Percentiles rank a stretch among this genome's conserved stretches.
phyloP scores from a whole-genome alignment of 495 filamentous ascomycete species.

The Podospora sp. region DNA sequence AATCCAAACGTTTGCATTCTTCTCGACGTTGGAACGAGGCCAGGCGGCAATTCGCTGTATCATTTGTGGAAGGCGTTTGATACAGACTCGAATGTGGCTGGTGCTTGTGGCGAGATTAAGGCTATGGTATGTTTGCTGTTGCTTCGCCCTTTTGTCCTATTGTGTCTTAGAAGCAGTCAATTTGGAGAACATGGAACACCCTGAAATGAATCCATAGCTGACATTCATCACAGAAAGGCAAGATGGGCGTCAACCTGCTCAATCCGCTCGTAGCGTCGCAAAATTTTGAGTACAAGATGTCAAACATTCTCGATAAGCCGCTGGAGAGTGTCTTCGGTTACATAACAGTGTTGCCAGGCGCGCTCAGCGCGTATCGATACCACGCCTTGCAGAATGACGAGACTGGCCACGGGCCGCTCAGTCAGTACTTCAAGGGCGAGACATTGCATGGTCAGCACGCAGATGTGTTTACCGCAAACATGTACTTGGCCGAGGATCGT shows the following conservation, averaged over 20 bases:
- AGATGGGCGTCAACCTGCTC: slow-evolving; percentile 75
- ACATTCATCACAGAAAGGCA: slow-evolving; percentile 60
- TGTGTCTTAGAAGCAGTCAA: too few relatives aligned
- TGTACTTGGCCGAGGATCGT: slow-evolving; percentile 98
- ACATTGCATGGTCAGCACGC: slow-evolving; percentile 95
- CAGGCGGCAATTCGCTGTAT: slow-evolving; percentile 84
- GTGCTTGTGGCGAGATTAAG: slow-evolving; percentile 95
- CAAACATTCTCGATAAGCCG: slow-evolving; percentile 97
- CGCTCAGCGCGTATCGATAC: slow-evolving; percentile 92
- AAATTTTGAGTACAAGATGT: slow-evolving; percentile 99
- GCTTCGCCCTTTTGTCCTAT: too few relatives aligned
- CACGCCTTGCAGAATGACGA: slow-evolving; percentile 97
- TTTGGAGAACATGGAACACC: too few relatives aligned
- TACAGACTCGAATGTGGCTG: slow-evolving; percentile 92
- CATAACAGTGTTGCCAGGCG: slow-evolving; percentile 94
- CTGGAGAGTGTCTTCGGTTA: slow-evolving; percentile 97
- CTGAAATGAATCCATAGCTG: too few relatives aligned
- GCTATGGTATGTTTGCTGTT: slow-evolving; percentile 55
- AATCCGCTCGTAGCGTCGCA: slow-evolving; percentile 96
- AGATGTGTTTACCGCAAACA: slow-evolving; percentile 98
- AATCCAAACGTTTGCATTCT: slow-evolving; percentile 96
- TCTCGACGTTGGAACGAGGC: slow-evolving; percentile 93
- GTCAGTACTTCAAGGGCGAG: slow-evolving; percentile 99
- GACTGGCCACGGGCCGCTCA: slow-evolving; percentile 90
- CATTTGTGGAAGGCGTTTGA: slow-evolving; percentile 99